Evolutionary conservation across 164 flowering plant species (phyloP), one percentile per base, ranked within the genome.

Genomic region (Macadamia integrifolia): DNA sequence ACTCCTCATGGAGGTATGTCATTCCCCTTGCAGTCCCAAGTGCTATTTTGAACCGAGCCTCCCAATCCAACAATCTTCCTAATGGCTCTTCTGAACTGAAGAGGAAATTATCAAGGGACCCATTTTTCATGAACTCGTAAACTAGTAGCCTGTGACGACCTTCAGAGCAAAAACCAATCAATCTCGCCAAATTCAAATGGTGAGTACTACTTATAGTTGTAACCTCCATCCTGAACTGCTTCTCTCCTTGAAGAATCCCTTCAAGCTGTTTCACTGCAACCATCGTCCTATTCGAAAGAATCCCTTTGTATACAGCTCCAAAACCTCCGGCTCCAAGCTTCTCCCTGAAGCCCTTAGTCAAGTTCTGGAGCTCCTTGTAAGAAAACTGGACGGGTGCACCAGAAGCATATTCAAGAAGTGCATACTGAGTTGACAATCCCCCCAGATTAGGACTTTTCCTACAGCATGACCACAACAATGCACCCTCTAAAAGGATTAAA

Each of bases 1-100:
- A 91, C 73, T 89, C 96, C 72, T 91, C 97, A 42, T 91, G 97
- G 58, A 91, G 85, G 71, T 92, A 92, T 17, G 96, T 81, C 55
- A 89, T 83, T 44, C 96, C 97, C 73, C 81, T 82, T 9, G 93
- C 97, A 14, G 91, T 88, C 4, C 93, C 97, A 9, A 92, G 81
- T 9, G 92, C 93, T 31, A 92, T 75, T 48, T 78, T 82, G 69
- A 81, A 88, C 66, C 97, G 72, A 35, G 72, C 46, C 64, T 85
- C 85, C 96, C 96, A 92, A 61, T 65, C 79, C 77, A 92, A 72
- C 56, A 69, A 28, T 65, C 72, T 86, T 7, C 73, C 84, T 0
- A 86, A 73, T 29, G 62, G 62, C 15, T 75, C 81, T 48, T 74
- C 81, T 3, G 64, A 23, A 0, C 35, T 14, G 64, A 87, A 85